phyloP scores from a whole-genome alignment of 2,329 filamentous ascomycete species.

The Aspergillus glaucus region DNA sequence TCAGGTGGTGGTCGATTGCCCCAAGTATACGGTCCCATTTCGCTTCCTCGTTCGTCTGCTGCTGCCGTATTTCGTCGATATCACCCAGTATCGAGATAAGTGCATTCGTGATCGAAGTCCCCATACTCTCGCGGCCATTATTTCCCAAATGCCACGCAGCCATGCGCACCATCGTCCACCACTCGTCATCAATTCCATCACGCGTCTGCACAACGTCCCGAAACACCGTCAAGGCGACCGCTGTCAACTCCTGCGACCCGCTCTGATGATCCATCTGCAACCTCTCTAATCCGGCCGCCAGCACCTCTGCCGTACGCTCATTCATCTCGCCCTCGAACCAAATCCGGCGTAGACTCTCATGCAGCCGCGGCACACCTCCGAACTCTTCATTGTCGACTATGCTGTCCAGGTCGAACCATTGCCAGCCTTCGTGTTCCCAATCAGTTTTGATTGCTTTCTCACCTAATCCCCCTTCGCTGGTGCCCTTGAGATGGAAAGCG shows the following conservation, averaged over 20 bases:
- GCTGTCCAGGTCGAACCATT: constrained; percentile 51
- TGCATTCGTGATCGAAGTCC: constrained; percentile 49
- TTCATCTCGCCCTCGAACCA: constrained; percentile 53
- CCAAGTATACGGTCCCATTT: constrained; percentile 17
- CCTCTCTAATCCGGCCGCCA: constrained; percentile 43
- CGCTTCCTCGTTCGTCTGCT: constrained; percentile 9
- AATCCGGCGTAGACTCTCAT: constrained; percentile 53
- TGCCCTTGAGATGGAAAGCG: constrained; percentile 43
- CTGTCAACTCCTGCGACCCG: constrained; percentile 54
- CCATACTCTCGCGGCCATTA: constrained; percentile 62
- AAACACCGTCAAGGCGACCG: constrained; percentile 47
- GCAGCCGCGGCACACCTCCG: constrained; percentile 52
- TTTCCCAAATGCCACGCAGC: constrained; percentile 60
- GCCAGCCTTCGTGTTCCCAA: constrained; percentile 57
- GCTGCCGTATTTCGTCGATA: constrained; percentile 18
- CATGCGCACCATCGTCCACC: constrained; percentile 53
- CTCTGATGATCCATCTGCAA: constrained; percentile 54
- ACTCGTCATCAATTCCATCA: constrained; percentile 25
- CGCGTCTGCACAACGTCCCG: constrained; percentile 34
- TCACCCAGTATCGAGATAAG: constrained; percentile 19
- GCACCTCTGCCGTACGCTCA: constrained; percentile 37
- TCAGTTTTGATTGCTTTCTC: constrained; percentile 50
- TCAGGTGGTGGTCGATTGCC: constrained; percentile 21
- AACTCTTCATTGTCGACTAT: constrained; percentile 44
- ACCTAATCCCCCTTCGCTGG: constrained; percentile 21